Percentiles rank a stretch among this genome's conserved stretches.
phyloP scores from a whole-genome alignment of 176 grass and related monocot species.

The Zoysia japonica region DNA sequence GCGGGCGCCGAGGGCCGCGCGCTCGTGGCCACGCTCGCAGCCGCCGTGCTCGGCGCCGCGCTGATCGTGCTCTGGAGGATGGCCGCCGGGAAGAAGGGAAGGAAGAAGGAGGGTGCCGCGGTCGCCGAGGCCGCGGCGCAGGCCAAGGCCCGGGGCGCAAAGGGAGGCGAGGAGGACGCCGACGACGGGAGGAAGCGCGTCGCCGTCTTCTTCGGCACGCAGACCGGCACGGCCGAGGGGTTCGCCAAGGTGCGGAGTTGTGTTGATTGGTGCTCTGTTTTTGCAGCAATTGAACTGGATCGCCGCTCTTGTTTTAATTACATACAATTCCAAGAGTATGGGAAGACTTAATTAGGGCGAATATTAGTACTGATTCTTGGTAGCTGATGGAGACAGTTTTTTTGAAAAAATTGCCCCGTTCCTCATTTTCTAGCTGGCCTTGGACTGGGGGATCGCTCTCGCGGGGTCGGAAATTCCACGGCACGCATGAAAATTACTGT shows the following conservation, averaged over 20 bases:
- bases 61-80: conserved; percentile 66
- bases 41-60: conserved; percentile 65
- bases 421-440: conserved; percentile 21
- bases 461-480: background rate
- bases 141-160: conserved; percentile 10
- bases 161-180: background rate
- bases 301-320: conserved; percentile 6
- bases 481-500: background rate
- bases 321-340: background rate
- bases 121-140: background rate
- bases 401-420: background rate
- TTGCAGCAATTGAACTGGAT: background rate
- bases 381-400: background rate
- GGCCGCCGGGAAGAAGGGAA: conserved; percentile 47
- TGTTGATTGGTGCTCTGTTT: background rate
- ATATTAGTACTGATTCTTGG: background rate
- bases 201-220: conserved; percentile 84
- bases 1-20: conserved; percentile 26
- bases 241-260: conserved; percentile 75
- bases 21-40: conserved; percentile 51
- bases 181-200: conserved; percentile 74
- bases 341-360: background rate
- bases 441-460: background rate
- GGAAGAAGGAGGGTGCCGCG: conserved; percentile 14
- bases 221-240: conserved; percentile 89